Conservation (phyloP, 2,329 filamentous ascomycete genomes). For the Colletotrichum sp. region DNA sequence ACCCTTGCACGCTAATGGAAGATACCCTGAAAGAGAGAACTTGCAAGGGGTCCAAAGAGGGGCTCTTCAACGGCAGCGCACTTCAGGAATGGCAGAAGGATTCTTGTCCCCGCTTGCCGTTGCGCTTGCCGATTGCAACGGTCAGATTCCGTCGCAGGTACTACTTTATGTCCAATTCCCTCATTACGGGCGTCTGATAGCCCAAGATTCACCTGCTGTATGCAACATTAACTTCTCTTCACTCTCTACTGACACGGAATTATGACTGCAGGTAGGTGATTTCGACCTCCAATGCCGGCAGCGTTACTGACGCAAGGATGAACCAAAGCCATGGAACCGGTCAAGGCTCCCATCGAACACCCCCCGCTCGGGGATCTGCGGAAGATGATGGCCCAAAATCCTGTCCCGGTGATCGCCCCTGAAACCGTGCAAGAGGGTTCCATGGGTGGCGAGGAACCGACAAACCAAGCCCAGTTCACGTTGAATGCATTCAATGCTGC, state of each 20-base stretch:
- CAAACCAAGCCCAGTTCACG: neutral
- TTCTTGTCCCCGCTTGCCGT: neutral
- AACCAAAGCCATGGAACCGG: neutral
- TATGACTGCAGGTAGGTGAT: neutral
- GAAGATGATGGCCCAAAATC: neutral
- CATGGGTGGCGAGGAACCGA: neutral
- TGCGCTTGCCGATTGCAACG: neutral
- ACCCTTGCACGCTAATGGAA: neutral
- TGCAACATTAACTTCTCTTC: neutral
- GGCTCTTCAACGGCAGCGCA: neutral
- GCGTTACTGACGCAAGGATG: neutral
- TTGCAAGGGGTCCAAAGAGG: neutral
- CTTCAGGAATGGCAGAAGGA: neutral
- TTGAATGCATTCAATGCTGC: neutral
- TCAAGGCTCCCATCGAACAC: neutral
- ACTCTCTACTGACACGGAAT: neutral
- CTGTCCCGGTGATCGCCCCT: neutral
- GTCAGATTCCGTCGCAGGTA: neutral
- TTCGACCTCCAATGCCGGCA: neutral
- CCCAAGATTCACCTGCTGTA: neutral
- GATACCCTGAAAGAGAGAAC: neutral
- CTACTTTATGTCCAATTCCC: neutral
- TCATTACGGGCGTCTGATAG: neutral
- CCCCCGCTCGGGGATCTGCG: neutral
- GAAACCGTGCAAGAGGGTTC: neutral